These are phyloP conservation scores for Apiotrichum sp. DNA, from an alignment of 1,284 basidiomycete species.

Conservation along the genomic window DNA sequence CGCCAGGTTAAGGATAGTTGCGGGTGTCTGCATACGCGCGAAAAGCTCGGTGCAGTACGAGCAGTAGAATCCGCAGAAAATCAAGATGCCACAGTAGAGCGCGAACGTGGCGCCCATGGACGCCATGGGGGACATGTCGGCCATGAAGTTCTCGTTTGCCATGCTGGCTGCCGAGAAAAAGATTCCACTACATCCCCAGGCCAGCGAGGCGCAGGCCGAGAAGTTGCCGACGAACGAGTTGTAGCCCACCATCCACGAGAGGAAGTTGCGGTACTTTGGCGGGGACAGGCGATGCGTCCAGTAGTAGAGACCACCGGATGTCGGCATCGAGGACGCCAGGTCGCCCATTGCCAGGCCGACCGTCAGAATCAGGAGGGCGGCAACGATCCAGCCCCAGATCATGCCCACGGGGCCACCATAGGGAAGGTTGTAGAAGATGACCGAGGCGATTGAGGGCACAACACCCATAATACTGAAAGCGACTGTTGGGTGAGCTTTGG, in stretches of 20 bases:
- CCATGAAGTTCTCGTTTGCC: not conserved
- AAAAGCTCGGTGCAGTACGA: conserved; percentile 61
- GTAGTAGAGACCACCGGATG: conserved; percentile 43
- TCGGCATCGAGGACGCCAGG: conserved; percentile 33
- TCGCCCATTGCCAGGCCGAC: conserved; percentile 61
- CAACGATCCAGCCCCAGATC: conserved; percentile 59
- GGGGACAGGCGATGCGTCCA: conserved; percentile 46
- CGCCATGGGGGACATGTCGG: conserved; percentile 29
- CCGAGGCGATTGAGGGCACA: conserved; percentile 47
- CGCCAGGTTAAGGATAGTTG: conserved; percentile 60
- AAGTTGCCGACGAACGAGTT: conserved; percentile 57
- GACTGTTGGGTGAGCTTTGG: conserved; percentile 8
- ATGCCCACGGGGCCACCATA: conserved; percentile 63
- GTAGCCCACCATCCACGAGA: conserved; percentile 46
- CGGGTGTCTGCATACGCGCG: conserved; percentile 65
- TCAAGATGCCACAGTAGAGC: conserved; percentile 38
- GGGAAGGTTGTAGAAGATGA: conserved; percentile 55
- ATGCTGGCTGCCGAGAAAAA: conserved; percentile 41
- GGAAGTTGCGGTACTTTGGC: conserved; percentile 34
- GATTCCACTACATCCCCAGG: conserved; percentile 55
- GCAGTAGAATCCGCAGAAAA: conserved; percentile 51
- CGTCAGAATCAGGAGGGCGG: conserved; percentile 45
- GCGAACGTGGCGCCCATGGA: conserved; percentile 39
- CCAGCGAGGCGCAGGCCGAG: conserved; percentile 62
- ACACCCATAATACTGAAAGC: conserved; percentile 56